Percentiles rank a stretch among this genome's conserved stretches.
Evolutionary conservation across 129 eudicot species (phyloP).

Genomic region (Tagetes patula): DNA sequence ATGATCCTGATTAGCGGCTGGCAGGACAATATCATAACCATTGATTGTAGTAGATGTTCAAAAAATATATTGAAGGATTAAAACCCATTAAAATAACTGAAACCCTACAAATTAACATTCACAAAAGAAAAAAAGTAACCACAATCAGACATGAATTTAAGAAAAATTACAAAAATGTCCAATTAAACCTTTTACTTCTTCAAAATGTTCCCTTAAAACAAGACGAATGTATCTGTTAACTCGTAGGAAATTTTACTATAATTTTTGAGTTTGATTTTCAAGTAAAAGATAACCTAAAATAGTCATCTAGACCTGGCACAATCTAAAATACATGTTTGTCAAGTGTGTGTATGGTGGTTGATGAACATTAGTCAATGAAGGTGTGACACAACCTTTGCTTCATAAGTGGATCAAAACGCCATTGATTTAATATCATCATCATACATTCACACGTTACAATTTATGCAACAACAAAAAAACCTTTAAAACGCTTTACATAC

Average conservation of each 20-base stretch:
- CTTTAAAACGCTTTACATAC: slow-evolving; percentile 24
- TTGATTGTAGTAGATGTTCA: background rate
- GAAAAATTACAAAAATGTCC: too few relatives aligned
- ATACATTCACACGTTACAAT: slow-evolving; percentile 15
- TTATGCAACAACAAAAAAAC: slow-evolving; percentile 1
- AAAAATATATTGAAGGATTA: background rate
- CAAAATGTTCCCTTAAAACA: too few relatives aligned
- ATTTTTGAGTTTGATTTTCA: too few relatives aligned
- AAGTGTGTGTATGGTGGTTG: background rate
- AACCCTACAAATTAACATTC: background rate
- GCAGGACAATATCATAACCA: background rate
- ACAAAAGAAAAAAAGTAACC: background rate
- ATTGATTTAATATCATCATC: slow-evolving; percentile 23
- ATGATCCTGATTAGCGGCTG: background rate
- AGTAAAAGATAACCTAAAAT: too few relatives aligned
- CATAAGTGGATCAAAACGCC: background rate
- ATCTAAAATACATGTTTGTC: too few relatives aligned
- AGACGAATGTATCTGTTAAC: too few relatives aligned
- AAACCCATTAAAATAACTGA: background rate
- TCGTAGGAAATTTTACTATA: too few relatives aligned
- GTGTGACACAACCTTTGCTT: background rate
- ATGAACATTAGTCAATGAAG: background rate
- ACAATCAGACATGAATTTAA: background rate
- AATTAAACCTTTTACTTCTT: too few relatives aligned
- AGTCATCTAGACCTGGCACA: too few relatives aligned